Percentiles rank a stretch among this genome's conserved stretches.
phyloP scores from a whole-genome alignment of 2,329 filamentous ascomycete species.

The Fusarium sp. region DNA sequence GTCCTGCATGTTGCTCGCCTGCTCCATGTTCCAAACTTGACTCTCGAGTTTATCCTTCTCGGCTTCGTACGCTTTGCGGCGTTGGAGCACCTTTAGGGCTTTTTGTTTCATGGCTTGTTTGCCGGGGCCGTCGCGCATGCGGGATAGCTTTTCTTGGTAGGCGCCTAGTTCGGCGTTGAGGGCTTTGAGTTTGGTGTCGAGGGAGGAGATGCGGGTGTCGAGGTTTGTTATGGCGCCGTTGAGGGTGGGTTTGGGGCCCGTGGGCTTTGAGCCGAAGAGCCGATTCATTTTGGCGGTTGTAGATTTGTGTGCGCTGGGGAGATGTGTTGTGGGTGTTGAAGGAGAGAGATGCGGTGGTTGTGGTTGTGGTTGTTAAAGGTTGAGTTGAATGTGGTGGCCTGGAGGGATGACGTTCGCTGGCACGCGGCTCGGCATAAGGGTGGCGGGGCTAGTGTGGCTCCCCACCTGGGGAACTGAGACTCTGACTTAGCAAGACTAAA shows the following conservation, averaged over 20 bases:
- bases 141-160: slow-evolving; percentile 87
- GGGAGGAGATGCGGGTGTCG: slow-evolving; percentile 83
- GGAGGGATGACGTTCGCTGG: slow-evolving; percentile 43
- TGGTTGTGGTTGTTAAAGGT: neutral
- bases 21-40: slow-evolving; percentile 99
- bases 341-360: neutral
- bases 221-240: slow-evolving; percentile 85
- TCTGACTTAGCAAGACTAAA: neutral
- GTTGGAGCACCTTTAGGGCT: slow-evolving; percentile 91
- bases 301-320: no score
- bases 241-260: slow-evolving; percentile 90
- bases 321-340: neutral
- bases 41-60: slow-evolving; percentile 94
- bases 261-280: slow-evolving; percentile 89
- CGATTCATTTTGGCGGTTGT: slow-evolving; percentile 79
- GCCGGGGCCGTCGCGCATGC: slow-evolving; percentile 95
- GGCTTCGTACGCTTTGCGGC: slow-evolving; percentile 91
- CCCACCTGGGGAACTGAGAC: slow-evolving; percentile 17
- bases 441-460: slow-evolving; percentile 13
- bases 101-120: slow-evolving; percentile 94
- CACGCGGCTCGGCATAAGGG: slow-evolving; percentile 31
- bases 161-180: slow-evolving; percentile 89
- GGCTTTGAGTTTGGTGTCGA: slow-evolving; percentile 94
- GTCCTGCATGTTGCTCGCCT: slow-evolving; percentile 97
- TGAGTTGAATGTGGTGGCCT: slow-evolving; percentile 35